Percentiles rank a stretch among this genome's conserved stretches.
Conservation (phyloP, 805 yeast species). For the Metahyphopichia silvanorum region DNA sequence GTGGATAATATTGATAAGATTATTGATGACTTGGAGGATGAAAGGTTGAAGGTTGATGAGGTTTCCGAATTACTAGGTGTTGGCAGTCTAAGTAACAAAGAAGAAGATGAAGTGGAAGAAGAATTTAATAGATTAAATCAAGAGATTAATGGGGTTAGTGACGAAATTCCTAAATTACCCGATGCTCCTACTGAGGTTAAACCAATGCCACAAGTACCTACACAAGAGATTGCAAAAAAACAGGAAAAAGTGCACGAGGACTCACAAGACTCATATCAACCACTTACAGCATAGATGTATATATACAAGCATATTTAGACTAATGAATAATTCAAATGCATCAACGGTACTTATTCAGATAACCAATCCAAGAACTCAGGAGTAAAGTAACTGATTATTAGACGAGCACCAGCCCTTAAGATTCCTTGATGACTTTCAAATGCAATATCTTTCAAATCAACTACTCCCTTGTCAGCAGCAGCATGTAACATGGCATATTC, state of each 20-base stretch:
- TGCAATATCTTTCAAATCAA: conserved; percentile 77
- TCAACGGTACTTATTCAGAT: neutral
- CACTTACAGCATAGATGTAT: neutral
- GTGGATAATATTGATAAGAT: conserved; percentile 76
- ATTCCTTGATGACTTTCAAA: conserved; percentile 90
- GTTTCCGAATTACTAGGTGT: conserved; percentile 52
- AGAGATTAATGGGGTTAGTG: conserved; percentile 30
- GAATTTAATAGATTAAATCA: conserved; percentile 52
- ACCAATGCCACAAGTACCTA: conserved; percentile 15
- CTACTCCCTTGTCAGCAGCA: conserved; percentile 93
- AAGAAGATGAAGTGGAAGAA: conserved; percentile 64
- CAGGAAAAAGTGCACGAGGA: conserved; percentile 13
- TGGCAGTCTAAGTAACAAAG: conserved; percentile 39
- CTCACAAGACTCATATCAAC: conserved; percentile 10
- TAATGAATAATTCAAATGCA: neutral
- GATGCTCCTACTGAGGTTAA: conserved; percentile 11
- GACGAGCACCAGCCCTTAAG: conserved; percentile 92
- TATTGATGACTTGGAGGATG: conserved; percentile 83
- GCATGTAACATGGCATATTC: conserved; percentile 98
- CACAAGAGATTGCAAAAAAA: conserved; percentile 1
- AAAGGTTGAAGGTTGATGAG: conserved; percentile 74
- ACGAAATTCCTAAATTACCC: conserved; percentile 12
- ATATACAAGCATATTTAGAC: neutral
- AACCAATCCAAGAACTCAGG: conserved; percentile 97
- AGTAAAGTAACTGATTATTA: conserved; percentile 88